phyloP scores from a whole-genome alignment of 495 filamentous ascomycete species.

The Neurospora sp. region DNA sequence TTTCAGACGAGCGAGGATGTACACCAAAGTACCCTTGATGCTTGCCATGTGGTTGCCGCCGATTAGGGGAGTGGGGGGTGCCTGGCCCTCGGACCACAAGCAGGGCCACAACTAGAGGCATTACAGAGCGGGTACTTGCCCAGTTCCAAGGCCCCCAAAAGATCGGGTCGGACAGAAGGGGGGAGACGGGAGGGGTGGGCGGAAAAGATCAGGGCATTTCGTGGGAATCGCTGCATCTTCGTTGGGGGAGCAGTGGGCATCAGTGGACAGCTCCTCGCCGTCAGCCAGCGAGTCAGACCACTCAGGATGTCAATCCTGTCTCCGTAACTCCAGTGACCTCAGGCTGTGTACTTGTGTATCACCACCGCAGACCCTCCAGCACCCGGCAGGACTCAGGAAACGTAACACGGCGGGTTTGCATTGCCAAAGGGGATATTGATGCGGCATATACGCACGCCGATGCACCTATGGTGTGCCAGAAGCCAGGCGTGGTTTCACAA shows the following conservation, averaged over 20 bases:
- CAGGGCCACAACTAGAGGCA: not conserved
- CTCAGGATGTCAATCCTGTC: constrained; percentile 18
- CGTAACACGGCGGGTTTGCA: constrained; percentile 14
- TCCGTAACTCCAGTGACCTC: constrained; percentile 7
- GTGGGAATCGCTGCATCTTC: not conserved
- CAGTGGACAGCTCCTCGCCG: constrained; percentile 8
- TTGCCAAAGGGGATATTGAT: constrained; percentile 20
- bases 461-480: constrained; percentile 10
- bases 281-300: constrained; percentile 27
- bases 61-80: constrained; percentile 18
- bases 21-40: constrained; percentile 24
- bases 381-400: constrained; percentile 9
- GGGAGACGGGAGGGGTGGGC: constrained; percentile 11
- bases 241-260: not conserved
- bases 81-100: constrained; percentile 6
- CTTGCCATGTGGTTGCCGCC: constrained; percentile 37
- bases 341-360: constrained; percentile 1
- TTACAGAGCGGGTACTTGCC: constrained; percentile 6
- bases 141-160: constrained; percentile 12
- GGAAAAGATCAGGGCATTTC: constrained; percentile 4
- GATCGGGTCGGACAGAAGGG: constrained; percentile 12
- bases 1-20: not conserved
- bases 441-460: constrained; percentile 22
- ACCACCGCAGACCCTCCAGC: constrained; percentile 6
- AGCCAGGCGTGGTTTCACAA: constrained; percentile 1